These are phyloP conservation scores for Acanthamoeba lenticulata DNA, from an alignment of 208 protist species.

Conservation along the genomic window DNA sequence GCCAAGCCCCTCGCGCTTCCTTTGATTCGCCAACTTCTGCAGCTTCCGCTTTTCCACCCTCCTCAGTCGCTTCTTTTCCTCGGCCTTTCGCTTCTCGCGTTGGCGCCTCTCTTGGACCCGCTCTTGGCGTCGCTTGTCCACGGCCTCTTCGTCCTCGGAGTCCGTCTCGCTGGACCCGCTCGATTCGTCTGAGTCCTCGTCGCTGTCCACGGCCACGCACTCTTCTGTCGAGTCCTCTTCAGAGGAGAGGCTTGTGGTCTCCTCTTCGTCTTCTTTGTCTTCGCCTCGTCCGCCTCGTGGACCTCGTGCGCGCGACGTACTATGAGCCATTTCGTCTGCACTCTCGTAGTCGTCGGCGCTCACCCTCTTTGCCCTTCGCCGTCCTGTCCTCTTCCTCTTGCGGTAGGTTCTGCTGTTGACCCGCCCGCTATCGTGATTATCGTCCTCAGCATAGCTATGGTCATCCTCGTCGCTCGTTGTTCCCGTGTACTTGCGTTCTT, in stretches of 20 bases:
- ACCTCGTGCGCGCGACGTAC: neutral
- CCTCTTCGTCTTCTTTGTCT: neutral
- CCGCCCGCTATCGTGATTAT: neutral
- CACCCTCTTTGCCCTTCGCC: neutral
- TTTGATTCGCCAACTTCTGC: constrained; percentile 13
- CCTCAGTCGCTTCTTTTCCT: neutral
- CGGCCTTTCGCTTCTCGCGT: neutral
- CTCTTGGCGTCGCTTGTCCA: too few relatives aligned
- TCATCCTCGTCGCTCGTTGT: neutral
- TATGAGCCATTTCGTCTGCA: too few relatives aligned
- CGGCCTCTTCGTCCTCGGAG: neutral
- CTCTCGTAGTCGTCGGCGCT: neutral
- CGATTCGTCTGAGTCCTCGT: neutral
- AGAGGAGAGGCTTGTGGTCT: too few relatives aligned
- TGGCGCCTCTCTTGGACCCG: neutral
- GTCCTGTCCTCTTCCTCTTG: neutral
- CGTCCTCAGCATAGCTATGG: neutral
- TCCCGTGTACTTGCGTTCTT: neutral
- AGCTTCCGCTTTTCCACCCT: constrained; percentile 11
- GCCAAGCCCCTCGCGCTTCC: neutral
- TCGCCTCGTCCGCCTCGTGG: neutral
- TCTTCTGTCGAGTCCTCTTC: neutral
- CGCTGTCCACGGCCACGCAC: neutral
- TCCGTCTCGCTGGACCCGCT: neutral
- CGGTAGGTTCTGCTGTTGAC: neutral